Evolutionary conservation across 2,329 filamentous ascomycete species (phyloP), one percentile per base, ranked within the genome.

Genomic region (Sclerotinia subarctica): DNA sequence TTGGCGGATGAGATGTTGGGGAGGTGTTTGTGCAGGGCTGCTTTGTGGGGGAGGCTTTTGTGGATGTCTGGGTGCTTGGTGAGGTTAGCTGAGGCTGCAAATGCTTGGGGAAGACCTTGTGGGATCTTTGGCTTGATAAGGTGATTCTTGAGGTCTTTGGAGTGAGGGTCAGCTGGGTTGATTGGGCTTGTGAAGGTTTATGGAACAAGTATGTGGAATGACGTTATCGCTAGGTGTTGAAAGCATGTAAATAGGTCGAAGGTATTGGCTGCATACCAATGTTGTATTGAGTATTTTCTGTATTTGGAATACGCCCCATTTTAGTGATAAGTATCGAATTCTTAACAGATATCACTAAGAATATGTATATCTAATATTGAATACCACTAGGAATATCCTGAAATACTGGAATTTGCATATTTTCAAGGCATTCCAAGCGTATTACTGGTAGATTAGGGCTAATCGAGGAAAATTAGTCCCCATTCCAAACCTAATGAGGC

Each of bases 91-190:
- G 11, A 19, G 26, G 42, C 11, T 49, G 42, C 19, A 44, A 13
- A 46, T 62, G 26, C 26, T 44, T 44, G 49, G 21, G 32, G 38
- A 42, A 47, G 26, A 21, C 2, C 29, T 49, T 59, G 52, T 10
- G 52, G 5, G 35, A 38, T 38, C 29, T 62, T 62, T 62, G 29
- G 59, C 13, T 51, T 62, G 59, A 62, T 62, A 51, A 38, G 29
- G 6, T 1, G 3, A 5, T 17, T 51, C 21, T 38, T 13, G 58
- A n/a, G 17, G 21, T 2, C 35, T 38, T 35, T 35, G 8, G 19
- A 29, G 6, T 26, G 38, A 2, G 44, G 7, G 11, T 35, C 29
- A 35, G 29, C 13, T 49, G 44, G 2, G n/a, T 24, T 62, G 29
- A 7, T 49, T 19, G 44, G 21, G 7, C 3, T 17, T 11, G 8